phyloP scores from a whole-genome alignment of 2,329 filamentous ascomycete genomes.

The Xylariaceae sp. region DNA sequence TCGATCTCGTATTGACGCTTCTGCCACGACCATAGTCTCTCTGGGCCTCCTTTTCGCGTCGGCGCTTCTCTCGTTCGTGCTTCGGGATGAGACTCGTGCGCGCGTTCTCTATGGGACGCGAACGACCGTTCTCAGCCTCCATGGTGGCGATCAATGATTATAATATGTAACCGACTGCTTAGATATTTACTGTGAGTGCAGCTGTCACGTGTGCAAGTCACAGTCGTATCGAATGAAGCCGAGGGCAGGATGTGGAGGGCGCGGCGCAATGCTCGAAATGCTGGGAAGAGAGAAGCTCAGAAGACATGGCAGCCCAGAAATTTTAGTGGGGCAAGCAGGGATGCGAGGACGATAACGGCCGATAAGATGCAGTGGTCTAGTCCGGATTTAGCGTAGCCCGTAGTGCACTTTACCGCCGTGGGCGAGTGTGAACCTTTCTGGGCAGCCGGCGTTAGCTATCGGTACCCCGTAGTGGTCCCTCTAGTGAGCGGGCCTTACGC shows the following conservation, averaged over 20 bases:
- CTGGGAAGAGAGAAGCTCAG: constrained; percentile 1
- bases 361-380: background rate
- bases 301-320: constrained; percentile 14
- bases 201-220: background rate
- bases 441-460: too few species aligned
- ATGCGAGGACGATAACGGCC: background rate
- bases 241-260: background rate
- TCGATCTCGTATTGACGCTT: constrained; percentile 62
- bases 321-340: constrained; percentile 18
- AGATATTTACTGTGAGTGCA: background rate
- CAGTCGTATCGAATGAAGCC: background rate
- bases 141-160: background rate
- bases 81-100: constrained; percentile 49
- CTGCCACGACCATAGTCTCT: constrained; percentile 79
- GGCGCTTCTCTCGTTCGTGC: constrained; percentile 46
- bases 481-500: too few species aligned
- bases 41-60: constrained; percentile 58
- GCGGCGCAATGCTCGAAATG: constrained; percentile 8
- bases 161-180: background rate
- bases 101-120: constrained; percentile 44
- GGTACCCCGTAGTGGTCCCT: background rate
- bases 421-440: too few species aligned
- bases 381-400: background rate
- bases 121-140: constrained; percentile 43
- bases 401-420: too few species aligned